Evolutionary conservation across 345 rosid genomes (phyloP), one percentile per base, ranked within the genome.

Genomic region (Euphorbia lathyris): DNA sequence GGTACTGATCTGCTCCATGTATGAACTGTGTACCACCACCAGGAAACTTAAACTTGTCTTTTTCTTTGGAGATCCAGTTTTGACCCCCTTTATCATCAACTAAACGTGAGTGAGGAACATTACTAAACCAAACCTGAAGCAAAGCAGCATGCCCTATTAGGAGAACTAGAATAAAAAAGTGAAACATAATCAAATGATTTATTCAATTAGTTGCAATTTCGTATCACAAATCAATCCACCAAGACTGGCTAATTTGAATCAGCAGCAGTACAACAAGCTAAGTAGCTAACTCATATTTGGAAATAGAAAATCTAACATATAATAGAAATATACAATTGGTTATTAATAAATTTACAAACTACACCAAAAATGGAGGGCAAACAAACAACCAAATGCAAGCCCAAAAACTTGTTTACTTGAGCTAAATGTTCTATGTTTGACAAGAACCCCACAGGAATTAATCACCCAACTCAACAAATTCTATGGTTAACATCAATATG

Each of bases 1-100:
- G 77, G 85, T 95, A 95, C 42, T 86, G 74, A 79, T 95, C 87
- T 62, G 97, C 98, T 43, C 99, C 99, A 26, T 92, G 99, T 71
- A 95, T 95, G 83, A 92, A 95, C 83, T 92, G 96, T 2, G 99
- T 95, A 50, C 98, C 99, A 65, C 99, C 99, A 36, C 98, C 99
- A 38, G 99, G 97, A 80, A 92, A 92, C 84, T 77, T 89, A 76
- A 95, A 92, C 79, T 90, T 95, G 75, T 90, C 83, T 63, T 95
- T 90, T 63, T 65, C 86, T 66, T 72, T 86, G 57, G 66, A 69
- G 43, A 95, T 95, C 98, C 99, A 95, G 76, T 95, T 95, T 74
- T 95, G 99, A 67, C 98, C 98, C 16, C 99, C 92, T 78, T 95
- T 95, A 62, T 95, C 99, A 70, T 92, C 94, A 72, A 86, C 99